Conservation (phyloP, 768 basidiomycete genomes). For the Zangia roseola region DNA sequence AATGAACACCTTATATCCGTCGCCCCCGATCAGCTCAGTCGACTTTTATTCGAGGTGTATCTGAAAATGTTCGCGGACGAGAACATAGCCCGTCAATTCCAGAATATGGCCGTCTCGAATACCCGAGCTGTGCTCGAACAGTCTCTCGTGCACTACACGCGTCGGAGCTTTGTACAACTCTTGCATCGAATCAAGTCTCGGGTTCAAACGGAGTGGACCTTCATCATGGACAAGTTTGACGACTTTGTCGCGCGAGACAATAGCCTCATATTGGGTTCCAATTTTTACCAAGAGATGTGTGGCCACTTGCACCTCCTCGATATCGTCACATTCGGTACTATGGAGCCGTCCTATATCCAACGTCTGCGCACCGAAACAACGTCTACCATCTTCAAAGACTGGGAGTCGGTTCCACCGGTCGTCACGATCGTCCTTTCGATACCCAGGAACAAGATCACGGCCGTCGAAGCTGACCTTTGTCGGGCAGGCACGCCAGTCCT, state of each 20-base stretch:
- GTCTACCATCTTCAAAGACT: slow-evolving; percentile 29
- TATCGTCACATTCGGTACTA: slow-evolving; percentile 32
- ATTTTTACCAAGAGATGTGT: slow-evolving; percentile 48
- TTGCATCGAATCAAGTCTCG: slow-evolving; percentile 40
- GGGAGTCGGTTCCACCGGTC: slow-evolving; percentile 28
- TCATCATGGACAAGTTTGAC: slow-evolving; percentile 38
- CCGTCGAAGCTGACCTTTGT: slow-evolving; percentile 25
- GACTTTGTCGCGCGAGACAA: slow-evolving; percentile 7
- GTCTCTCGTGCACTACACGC: slow-evolving; percentile 42
- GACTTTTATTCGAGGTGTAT: slow-evolving; percentile 27
- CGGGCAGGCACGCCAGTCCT: slow-evolving; percentile 22
- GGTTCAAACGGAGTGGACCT: slow-evolving; percentile 41
- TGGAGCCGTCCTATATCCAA: slow-evolving; percentile 13
- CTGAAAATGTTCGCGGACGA: slow-evolving; percentile 32
- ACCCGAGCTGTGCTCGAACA: slow-evolving; percentile 3
- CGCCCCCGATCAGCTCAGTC: slow-evolving; percentile 24
- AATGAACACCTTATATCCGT: slow-evolving; percentile 14
- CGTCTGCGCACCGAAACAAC: slow-evolving; percentile 5
- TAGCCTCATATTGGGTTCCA: slow-evolving; percentile 23
- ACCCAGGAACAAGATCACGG: slow-evolving; percentile 26
- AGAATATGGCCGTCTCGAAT: slow-evolving; percentile 1
- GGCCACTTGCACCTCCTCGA: slow-evolving; percentile 42
- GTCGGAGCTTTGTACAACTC: slow-evolving; percentile 47
- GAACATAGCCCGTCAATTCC: slow-evolving; percentile 13
- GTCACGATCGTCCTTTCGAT: slow-evolving; percentile 34